A percentile compares a stretch with the other conserved stretches of the same genome.
Evolutionary conservation across 495 filamentous ascomycete genomes (phyloP).

Genomic region (Aspergillus cavernicola): DNA sequence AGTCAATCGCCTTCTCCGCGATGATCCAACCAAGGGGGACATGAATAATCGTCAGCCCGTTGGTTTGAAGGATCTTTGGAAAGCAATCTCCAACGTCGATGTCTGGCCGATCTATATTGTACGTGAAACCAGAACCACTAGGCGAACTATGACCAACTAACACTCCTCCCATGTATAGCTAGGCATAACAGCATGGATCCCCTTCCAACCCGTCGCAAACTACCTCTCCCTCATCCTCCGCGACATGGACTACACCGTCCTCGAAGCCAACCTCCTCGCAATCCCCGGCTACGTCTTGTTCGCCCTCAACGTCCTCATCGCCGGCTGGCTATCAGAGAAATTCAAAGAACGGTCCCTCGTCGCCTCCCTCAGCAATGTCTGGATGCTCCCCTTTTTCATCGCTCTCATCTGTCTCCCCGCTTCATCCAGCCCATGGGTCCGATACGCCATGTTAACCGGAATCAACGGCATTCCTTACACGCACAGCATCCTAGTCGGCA

Average conservation of each 20-base stretch:
- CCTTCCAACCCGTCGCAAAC: slow-evolving; percentile 33
- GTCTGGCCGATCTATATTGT: slow-evolving; percentile 47
- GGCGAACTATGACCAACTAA: neutral
- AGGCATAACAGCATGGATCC: slow-evolving; percentile 26
- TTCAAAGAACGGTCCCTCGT: slow-evolving; percentile 41
- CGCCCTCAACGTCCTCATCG: slow-evolving; percentile 26
- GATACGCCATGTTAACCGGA: slow-evolving; percentile 39
- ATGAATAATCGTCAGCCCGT: slow-evolving; percentile 61
- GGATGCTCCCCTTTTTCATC: slow-evolving; percentile 47
- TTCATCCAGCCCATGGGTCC: slow-evolving; percentile 34
- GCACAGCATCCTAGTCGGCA: slow-evolving; percentile 54
- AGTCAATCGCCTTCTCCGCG: slow-evolving; percentile 28
- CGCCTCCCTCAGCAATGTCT: slow-evolving; percentile 38
- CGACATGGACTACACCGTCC: slow-evolving; percentile 42
- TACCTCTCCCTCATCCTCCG: slow-evolving; percentile 48
- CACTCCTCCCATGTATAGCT: too few species aligned
- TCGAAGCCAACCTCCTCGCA: slow-evolving; percentile 46
- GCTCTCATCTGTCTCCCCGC: slow-evolving; percentile 34
- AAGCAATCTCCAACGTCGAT: slow-evolving; percentile 50
- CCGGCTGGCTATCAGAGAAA: slow-evolving; percentile 39
- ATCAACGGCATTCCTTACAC: slow-evolving; percentile 46
- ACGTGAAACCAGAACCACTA: neutral
- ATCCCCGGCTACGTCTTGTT: slow-evolving; percentile 46
- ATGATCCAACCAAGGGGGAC: slow-evolving; percentile 66
- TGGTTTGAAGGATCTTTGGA: slow-evolving; percentile 41